Base-by-base conservation (phyloP, 331 rosid species). In the Pyracantha coccinea region DNA sequence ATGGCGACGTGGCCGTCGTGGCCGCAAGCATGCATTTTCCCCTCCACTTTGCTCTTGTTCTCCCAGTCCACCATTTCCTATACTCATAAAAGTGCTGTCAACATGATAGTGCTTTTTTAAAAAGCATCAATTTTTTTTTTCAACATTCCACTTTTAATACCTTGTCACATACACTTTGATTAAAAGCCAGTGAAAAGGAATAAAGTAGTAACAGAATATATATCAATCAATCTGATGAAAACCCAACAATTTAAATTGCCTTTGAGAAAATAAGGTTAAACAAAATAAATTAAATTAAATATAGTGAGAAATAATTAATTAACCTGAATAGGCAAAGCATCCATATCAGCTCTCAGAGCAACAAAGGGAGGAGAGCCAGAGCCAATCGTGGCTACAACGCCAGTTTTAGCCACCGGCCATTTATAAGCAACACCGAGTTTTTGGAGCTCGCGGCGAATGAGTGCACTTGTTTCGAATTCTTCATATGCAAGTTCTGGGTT, bases 261-360 rank as follows among this genome's bases (percentile, higher is more conserved):
- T n/a, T 31, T 29, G 33, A 25, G 11, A 60, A 60, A 60, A 60
- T 9, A 31, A 64, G 24, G 15, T 31, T 4, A 31, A 63, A 8
- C 11, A 13, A 62, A 7, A 3, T 7, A 28, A 27, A 62, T 23
- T 15, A 60, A 27, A 25, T 25, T 29, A 55, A 19, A 55, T 20
- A 55, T 8, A 55, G 13, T 8, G 25, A 55, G 61, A n/a, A n/a
- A 9, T 10, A 31, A 35, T 64, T 64, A 64, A 6, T 12, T 31
- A 31, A 93, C 98, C 96, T 93, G 87, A 83, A 93, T 85, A 25
- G 98, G 98, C 84, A 93, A 66, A 72, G 97, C 98, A 83, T 93
- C 97, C 98, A 93, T 93, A 75, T 93, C 98, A 3, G 97, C 98
- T 81, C 98, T 86, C 7, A 91, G 88, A 80, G 97, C 98, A 68